Evolutionary conservation across 352 stramenopile species (phyloP), one percentile per base, ranked within the genome.

Genomic region (Blastocystis sp.): DNA sequence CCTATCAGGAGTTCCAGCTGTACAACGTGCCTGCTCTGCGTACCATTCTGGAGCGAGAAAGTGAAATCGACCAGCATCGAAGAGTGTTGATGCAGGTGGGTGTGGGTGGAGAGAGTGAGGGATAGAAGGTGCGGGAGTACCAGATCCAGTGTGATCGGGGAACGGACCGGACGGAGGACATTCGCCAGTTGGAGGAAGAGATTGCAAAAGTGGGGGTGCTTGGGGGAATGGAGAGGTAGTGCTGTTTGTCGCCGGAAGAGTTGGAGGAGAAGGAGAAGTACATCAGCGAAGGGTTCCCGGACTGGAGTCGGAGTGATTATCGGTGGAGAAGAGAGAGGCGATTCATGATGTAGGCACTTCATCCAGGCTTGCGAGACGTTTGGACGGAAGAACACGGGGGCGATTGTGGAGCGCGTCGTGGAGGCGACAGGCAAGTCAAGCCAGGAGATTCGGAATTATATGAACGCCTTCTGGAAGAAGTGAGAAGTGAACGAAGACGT

Each of bases 1-100:
- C 70, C 11, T 80, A 80, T 14, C 70, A 80, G 19, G 70, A 61
- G 6, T 80, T 80, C 59, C 70, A 80, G 52, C 34, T 80, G 19
- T 60, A 61, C 42, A 45, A 80, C 54, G 19, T 80, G 28, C 24
- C 70, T 21, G 14, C 14, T 4, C 14, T 80, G 14, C 34, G 21
- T 24, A 11, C 42, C n/a, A 21, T 80, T 21, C 59, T 80, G 34
- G 70, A 80, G 21, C 43, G 54, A 45, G 70, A 80, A 57, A 45
- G n/a, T 7, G 19, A 80, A 34, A 6, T 69, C 7, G 54, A 4
- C 54, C 38, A n/a, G 9, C n/a, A 80, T 6, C 43, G 11, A 6
- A 3, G n/a, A 14, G n/a, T n/a, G 7, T 24, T 84, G 40, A 4
- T 65, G 21, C 62, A 84, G 21, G 62, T 48, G 38, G 64, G 7